These are phyloP conservation scores for Aspergillus sclerotioniger DNA, from an alignment of 495 filamentous ascomycete genomes.

Conservation along the genomic window DNA sequence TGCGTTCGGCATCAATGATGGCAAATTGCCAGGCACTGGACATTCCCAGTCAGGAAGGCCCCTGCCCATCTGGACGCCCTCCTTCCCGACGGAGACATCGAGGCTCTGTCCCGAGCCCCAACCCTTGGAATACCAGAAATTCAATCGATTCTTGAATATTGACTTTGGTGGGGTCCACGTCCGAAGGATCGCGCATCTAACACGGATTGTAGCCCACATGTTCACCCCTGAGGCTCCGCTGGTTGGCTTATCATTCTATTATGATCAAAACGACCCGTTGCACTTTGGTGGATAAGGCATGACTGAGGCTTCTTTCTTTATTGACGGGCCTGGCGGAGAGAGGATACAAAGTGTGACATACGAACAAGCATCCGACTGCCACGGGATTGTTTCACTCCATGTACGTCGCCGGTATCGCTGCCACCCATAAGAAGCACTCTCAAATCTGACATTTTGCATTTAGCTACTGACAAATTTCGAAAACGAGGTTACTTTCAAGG, in stretches of 20 bases:
- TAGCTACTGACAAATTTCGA: not conserved
- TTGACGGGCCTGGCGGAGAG: conserved; percentile 8
- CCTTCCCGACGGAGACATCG: not conserved
- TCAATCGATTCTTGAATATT: conserved; percentile 2
- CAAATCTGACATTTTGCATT: not conserved
- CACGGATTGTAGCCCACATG: conserved; percentile 7
- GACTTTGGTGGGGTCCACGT: conserved; percentile 3
- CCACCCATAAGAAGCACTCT: too few relatives aligned
- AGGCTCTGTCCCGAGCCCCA: not conserved
- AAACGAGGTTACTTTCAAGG: not conserved
- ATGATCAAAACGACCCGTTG: not conserved
- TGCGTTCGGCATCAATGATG: not conserved
- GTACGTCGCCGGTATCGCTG: not conserved
- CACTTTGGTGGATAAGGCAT: conserved; percentile 8
- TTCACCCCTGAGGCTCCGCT: not conserved
- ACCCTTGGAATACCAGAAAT: not conserved
- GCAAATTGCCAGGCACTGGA: not conserved
- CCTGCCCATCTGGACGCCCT: conserved; percentile 4
- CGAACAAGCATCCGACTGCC: not conserved
- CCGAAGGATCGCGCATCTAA: conserved; percentile 3
- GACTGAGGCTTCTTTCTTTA: conserved; percentile 7
- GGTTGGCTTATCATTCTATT: conserved; percentile 3
- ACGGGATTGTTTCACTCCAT: conserved; percentile 1
- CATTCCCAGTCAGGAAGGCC: too few relatives aligned
- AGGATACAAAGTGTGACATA: not conserved